phyloP scores from a whole-genome alignment of 2,329 filamentous ascomycete species.

The Cladosporium sp. region DNA sequence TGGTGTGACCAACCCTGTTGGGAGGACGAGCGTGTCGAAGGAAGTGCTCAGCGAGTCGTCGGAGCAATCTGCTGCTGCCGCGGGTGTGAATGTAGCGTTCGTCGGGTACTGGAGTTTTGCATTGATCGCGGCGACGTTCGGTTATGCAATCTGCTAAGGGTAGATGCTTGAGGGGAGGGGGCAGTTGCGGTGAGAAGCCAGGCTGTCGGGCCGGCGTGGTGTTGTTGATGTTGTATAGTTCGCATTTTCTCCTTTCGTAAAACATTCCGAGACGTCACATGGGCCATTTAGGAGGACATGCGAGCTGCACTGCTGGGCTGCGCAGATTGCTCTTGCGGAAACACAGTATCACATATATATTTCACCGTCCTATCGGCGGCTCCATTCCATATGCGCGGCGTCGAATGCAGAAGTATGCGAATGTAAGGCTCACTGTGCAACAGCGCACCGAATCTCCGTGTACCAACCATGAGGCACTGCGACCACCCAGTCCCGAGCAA shows the following conservation, averaged over 20 bases:
- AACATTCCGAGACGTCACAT: slow-evolving; percentile 6
- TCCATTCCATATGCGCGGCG: slow-evolving; percentile 2
- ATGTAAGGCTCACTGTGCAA: slow-evolving; percentile 11
- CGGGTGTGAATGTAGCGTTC: slow-evolving; percentile 1
- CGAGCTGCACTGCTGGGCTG: slow-evolving; percentile 1
- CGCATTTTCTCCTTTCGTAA: slow-evolving; percentile 9
- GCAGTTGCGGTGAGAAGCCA: slow-evolving; percentile 8
- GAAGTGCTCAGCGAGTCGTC: not conserved
- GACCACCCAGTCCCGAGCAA: not conserved
- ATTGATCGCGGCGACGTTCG: slow-evolving; percentile 5
- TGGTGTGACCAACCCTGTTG: slow-evolving; percentile 42
- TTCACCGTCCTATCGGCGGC: slow-evolving; percentile 7
- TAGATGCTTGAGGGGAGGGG: slow-evolving; percentile 4
- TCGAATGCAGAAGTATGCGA: slow-evolving; percentile 2
- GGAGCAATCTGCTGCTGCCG: not conserved
- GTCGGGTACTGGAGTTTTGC: slow-evolving; percentile 6
- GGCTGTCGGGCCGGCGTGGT: not conserved
- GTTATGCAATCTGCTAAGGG: slow-evolving; percentile 9
- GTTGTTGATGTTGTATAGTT: not conserved
- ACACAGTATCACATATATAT: slow-evolving; percentile 8
- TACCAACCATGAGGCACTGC: not conserved
- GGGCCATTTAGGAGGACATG: slow-evolving; percentile 2
- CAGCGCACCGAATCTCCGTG: slow-evolving; percentile 11
- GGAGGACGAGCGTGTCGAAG: slow-evolving; percentile 34
- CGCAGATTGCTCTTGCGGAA: not conserved